Base-by-base conservation (phyloP, 495 filamentous ascomycete species). In the Ascodesmis nigricans region DNA sequence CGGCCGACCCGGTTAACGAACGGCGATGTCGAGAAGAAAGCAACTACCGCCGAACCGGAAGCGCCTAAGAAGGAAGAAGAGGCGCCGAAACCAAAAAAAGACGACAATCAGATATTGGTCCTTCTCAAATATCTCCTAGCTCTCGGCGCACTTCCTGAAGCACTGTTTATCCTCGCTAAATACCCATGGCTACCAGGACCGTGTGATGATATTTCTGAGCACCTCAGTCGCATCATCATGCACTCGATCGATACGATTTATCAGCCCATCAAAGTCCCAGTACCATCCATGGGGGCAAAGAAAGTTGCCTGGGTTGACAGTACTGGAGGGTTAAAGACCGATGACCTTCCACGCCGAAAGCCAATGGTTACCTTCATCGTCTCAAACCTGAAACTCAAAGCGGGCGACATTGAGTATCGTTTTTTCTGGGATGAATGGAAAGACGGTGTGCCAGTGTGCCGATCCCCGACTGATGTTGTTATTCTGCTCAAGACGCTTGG, bases 341-440 rank as follows among this genome's bases (percentile, higher is more conserved):
- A 38, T 9, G 44, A 50, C 10, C 47, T 39, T 18, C 48, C 38
- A 9, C 36, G 44, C 13, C 40, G 47, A 14, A 52, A 47, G 21
- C 39, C 43, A 13, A 52, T 50, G 48, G 47, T 50, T n/a, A 51
- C 48, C 0, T 50, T 50, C 20, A 51, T 43, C 3, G 48, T 52
- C 7, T 36, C 39, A 14, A 51, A 46, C 25, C 31, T 50, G 8
- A 47, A 47, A 13, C 36, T 47, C 3, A 46, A 47, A 29, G 44
- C 48, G 1, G 49, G 44, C 8, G 49, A 52, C 26, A 42, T 52
- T 10, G 48, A 52, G 30, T 92, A 91, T 48, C 66, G 75, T 17
- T 95, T 90, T 52, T 99, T 95, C 55, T 92, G 81, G 72, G 84
- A 93, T 38, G 83, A 95, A 35, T 99, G 90, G 90, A 63, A 75